Base-by-base conservation (phyloP, 345 rosid species). In the Aurinia saxatilis region DNA sequence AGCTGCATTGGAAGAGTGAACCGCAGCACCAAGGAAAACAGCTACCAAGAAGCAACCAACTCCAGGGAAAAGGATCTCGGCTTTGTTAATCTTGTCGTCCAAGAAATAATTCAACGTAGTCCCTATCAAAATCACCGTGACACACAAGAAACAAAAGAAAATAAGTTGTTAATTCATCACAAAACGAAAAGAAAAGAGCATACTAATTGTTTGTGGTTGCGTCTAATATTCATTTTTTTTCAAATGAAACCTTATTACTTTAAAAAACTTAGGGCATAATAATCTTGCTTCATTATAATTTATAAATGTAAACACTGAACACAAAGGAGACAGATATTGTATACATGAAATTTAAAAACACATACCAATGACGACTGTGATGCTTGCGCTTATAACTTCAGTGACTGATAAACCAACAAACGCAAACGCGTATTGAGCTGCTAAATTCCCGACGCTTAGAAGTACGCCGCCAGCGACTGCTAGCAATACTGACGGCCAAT, bases 101-200 rank as follows among this genome's bases (percentile, higher is more conserved):
- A 91, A 77, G 78, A 88, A 88, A 80, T 88, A 88, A 71, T 91
- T 91, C 68, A 91, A 19, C 13, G 91, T 88, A 6, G 96, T 82
- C 7, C 95, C 95, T 90, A 52, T 21, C 17, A 53, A 46, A 21
- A 1, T 33, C 57, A 19, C 14, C 65, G 46, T 60, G 37, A 1
- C 21, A 53, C 10, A 11, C 67, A 60, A 52, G 47, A 38, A 50
- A 65, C 39, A 53, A 4, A 12, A 10, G 8, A n/a, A 31, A 47
- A 54, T 49, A 46, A 37, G 50, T 25, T 0, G 33, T 10, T 19
- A 25, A 1, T 12, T 13, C 10, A 10, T 60, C 41, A 41, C 37
- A 36, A 30, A 40, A 9, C 35, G 2, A 10, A 17, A 11, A 2
- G 27, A 2, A 2, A n/a, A n/a, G n/a, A n/a, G n/a, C n/a, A n/a